Percentiles rank a stretch among this genome's conserved stretches.
These are phyloP conservation scores for Trichosanthes cucumerina DNA, from an alignment of 306 rosid species.

Conservation along the genomic window DNA sequence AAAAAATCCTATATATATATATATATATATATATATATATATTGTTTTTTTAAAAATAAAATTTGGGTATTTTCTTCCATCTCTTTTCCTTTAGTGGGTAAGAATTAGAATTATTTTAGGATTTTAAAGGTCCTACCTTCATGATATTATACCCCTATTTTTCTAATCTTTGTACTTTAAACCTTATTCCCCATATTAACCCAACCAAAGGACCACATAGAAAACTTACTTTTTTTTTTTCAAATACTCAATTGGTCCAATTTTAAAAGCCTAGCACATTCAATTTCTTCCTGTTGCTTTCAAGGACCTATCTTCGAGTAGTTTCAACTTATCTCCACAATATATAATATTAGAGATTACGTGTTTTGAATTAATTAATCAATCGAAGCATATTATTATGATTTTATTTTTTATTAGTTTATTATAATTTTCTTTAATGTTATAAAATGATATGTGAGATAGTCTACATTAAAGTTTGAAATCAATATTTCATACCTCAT, in stretches of 20 bases:
- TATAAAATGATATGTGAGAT: neutral
- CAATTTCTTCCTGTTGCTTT: neutral
- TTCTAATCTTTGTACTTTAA: constrained; percentile 1
- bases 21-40: neutral
- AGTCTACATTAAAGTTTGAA: neutral
- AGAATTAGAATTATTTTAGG: constrained; percentile 26
- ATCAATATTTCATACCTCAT: neutral
- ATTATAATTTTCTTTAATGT: neutral
- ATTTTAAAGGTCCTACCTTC: constrained; percentile 34
- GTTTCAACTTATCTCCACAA: neutral
- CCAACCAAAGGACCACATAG: constrained; percentile 6
- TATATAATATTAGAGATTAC: neutral
- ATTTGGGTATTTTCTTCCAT: constrained; percentile 17
- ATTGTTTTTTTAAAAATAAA: neutral
- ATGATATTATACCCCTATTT: constrained; percentile 24
- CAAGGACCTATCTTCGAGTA: neutral
- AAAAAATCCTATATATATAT: neutral
- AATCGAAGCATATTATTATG: neutral
- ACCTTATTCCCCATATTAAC: constrained; percentile 2
- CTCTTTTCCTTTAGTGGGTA: constrained; percentile 33
- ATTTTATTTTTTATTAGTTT: neutral
- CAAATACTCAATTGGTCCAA: neutral
- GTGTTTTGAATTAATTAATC: neutral
- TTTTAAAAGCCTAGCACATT: neutral
- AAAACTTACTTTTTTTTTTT: neutral